These are phyloP conservation scores for Trichoderma koningii DNA, from an alignment of 2,329 filamentous ascomycete genomes.

Conservation along the genomic window DNA sequence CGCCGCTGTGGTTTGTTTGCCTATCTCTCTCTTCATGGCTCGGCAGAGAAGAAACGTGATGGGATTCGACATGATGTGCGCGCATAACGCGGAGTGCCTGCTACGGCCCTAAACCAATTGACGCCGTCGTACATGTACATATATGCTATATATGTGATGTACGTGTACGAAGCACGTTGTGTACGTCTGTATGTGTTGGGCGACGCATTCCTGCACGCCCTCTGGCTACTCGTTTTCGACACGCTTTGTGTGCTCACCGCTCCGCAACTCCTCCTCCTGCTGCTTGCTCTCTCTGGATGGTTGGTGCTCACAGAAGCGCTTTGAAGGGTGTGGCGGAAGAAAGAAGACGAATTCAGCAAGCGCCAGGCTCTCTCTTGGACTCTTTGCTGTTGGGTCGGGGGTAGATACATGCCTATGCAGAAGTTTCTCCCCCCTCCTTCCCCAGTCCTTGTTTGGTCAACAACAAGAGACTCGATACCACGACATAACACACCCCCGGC, in stretches of 20 bases:
- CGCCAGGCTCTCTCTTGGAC: too few relatives aligned
- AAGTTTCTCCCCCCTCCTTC: too few relatives aligned
- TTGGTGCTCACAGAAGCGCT: too few relatives aligned
- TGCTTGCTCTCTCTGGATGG: too few relatives aligned
- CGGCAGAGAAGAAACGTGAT: neutral
- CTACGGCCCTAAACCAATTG: neutral
- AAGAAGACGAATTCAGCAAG: too few relatives aligned
- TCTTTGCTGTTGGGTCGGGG: too few relatives aligned
- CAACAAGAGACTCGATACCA: too few relatives aligned
- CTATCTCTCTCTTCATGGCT: neutral
- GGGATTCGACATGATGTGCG: neutral
- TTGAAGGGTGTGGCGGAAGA: too few relatives aligned
- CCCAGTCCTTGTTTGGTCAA: too few relatives aligned
- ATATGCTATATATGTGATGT: neutral
- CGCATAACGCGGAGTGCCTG: neutral
- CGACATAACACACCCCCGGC: too few relatives aligned
- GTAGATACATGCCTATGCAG: too few relatives aligned
- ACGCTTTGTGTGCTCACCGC: slow-evolving; percentile 14
- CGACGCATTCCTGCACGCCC: slow-evolving; percentile 15
- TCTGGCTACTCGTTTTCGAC: slow-evolving; percentile 1
- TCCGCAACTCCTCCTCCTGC: neutral
- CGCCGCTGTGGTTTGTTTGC: slow-evolving; percentile 1
- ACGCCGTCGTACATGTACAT: neutral
- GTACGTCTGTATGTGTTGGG: slow-evolving; percentile 18
- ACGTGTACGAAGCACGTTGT: neutral